A percentile compares a stretch with the other conserved stretches of the same genome.
Evolutionary conservation across 1,284 basidiomycete genomes (phyloP).

Genomic region (Termitomyces sp.): DNA sequence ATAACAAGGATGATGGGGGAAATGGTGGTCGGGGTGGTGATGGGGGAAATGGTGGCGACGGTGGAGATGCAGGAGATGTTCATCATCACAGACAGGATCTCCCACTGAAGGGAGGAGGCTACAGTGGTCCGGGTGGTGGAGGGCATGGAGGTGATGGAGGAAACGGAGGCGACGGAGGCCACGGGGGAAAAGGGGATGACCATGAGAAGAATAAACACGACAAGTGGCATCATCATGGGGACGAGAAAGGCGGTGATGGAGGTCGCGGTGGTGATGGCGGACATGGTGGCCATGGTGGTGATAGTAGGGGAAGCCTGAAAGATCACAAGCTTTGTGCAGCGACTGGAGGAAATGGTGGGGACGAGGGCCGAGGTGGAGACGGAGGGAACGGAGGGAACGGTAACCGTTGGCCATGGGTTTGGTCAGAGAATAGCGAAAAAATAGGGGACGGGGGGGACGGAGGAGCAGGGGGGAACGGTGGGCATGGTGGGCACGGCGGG

Average conservation of each 20-base stretch:
- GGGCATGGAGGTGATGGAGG: background rate
- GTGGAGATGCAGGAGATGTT: conserved; percentile 2
- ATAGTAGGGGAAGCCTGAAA: background rate
- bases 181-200: background rate
- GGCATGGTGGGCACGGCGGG: conserved; percentile 2
- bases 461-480: background rate
- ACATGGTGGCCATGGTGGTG: background rate
- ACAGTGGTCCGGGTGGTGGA: background rate
- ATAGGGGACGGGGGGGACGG: background rate
- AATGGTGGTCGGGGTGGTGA: conserved; percentile 2
- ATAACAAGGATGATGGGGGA: background rate
- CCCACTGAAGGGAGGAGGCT: background rate
- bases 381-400: conserved; percentile 2
- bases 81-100: background rate
- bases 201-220: background rate
- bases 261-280: conserved; percentile 5
- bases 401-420: background rate
- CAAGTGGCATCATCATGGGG: background rate
- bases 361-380: background rate
- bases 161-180: background rate
- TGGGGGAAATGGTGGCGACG: conserved; percentile 8
- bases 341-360: background rate
- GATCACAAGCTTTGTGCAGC: background rate
- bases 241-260: background rate
- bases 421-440: background rate